These are phyloP conservation scores for Litsea cubeba DNA, from an alignment of 164 flowering plant species.

Conservation along the genomic window DNA sequence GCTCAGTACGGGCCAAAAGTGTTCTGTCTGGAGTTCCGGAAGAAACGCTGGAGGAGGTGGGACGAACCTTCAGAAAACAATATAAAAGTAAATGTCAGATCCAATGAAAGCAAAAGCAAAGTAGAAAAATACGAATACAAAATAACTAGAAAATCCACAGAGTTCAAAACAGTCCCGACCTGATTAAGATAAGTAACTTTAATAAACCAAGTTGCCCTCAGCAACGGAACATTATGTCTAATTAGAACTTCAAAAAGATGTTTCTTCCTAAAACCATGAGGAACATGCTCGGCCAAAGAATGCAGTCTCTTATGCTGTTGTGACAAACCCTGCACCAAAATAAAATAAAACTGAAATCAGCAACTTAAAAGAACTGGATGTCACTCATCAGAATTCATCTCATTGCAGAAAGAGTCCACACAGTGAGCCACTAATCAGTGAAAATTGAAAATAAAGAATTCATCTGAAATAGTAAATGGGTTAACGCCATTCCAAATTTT, in stretches of 20 bases:
- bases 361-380: too few species aligned
- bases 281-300: constrained; percentile 83
- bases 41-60: constrained; percentile 47
- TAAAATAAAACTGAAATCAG: neutral
- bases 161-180: constrained; percentile 14
- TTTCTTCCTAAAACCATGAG: constrained; percentile 77
- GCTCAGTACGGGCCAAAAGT: constrained; percentile 70
- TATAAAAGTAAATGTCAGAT: constrained; percentile 9
- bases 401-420: too few species aligned
- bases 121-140: neutral
- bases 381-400: neutral
- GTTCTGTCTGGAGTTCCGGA: constrained; percentile 68
- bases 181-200: constrained; percentile 85
- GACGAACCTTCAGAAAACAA: constrained; percentile 59
- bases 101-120: constrained; percentile 1
- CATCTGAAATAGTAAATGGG: too few species aligned
- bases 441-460: too few species aligned
- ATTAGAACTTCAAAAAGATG: constrained; percentile 86
- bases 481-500: too few species aligned
- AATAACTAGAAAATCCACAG: neutral
- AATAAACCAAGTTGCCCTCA: constrained; percentile 96
- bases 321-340: constrained; percentile 65
- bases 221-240: constrained; percentile 82
- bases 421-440: too few species aligned
- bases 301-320: constrained; percentile 86